Evolutionary conservation across 345 rosid species (phyloP), one percentile per base, ranked within the genome.

Genomic region (Dipteronia dyeriana): DNA sequence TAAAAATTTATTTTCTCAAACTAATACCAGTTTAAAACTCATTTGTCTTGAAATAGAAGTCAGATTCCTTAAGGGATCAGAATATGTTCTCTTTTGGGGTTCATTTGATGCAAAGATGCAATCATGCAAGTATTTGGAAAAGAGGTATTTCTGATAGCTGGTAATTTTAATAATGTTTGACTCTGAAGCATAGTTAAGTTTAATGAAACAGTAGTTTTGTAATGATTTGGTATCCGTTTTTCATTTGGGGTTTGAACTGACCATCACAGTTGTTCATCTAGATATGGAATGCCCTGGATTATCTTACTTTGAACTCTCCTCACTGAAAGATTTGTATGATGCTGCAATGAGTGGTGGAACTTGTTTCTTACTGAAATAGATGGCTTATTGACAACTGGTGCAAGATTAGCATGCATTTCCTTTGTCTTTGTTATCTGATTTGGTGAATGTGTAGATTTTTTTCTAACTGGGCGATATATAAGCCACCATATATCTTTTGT

Each of bases 111-210:
- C n/a, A n/a, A n/a, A n/a, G n/a, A n/a, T n/a, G n/a, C n/a, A n/a
- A n/a, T n/a, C n/a, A n/a, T n/a, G n/a, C 67, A 13, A 64, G 67
- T 64, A 64, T 17, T 53, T 53, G 57, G 57, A 53, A 14, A 53
- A 53, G n/a, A 53, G n/a, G 57, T 17, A 16, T 53, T 53, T 53
- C 16, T 53, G n/a, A 2, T 51, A 6, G 70, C 25, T 19, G 25
- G 25, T 39, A 66, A 59, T 59, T 23, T 66, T 66, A 9, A 43
- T 72, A 22, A 22, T 66, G 16, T 20, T n/a, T 34, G 53, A 68
- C 11, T 41, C 72, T 29, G 34, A 43, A 63, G 63, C 25, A 25
- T 22, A 31, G 41, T 67, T 2, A 4, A 53, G 22, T 25, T 13
- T 13, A 34, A 29, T 14, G 26, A 5, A 49, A 45, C 13, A 45